These are phyloP conservation scores for Ascochyta rabiei DNA, from an alignment of 2,329 filamentous ascomycete species.

Conservation along the genomic window DNA sequence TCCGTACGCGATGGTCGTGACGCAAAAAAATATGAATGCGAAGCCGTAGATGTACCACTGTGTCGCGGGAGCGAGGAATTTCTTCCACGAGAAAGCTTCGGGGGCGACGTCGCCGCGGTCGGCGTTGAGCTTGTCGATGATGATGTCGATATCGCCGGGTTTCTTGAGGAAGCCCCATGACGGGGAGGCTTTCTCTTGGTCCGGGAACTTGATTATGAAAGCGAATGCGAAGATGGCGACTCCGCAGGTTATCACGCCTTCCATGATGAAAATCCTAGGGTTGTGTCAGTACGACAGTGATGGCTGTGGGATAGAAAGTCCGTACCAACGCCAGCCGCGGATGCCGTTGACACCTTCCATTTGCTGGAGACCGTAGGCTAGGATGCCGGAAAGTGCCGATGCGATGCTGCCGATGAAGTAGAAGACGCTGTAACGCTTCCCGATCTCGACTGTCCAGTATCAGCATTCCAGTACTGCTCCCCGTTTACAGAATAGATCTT, in stretches of 20 bases:
- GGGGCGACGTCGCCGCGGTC: conserved; percentile 28
- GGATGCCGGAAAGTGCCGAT: conserved; percentile 31
- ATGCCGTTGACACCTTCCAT: conserved; percentile 31
- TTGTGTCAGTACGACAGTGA: neutral
- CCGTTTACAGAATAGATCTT: neutral
- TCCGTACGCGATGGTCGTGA: conserved; percentile 30
- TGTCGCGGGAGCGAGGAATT: conserved; percentile 29
- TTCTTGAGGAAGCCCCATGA: conserved; percentile 30
- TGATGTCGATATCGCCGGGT: conserved; percentile 22
- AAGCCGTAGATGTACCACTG: conserved; percentile 35
- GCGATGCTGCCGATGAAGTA: conserved; percentile 34
- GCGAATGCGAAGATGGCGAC: conserved; percentile 27
- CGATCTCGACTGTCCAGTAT: conserved; percentile 25
- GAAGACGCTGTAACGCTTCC: conserved; percentile 31
- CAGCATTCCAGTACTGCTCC: neutral
- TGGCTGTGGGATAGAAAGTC: neutral
- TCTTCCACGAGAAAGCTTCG: conserved; percentile 29
- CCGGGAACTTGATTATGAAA: conserved; percentile 35
- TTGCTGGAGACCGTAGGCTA: conserved; percentile 31
- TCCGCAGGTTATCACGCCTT: conserved; percentile 28
- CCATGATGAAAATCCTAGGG: conserved; percentile 34
- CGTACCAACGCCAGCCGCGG: conserved; percentile 30
- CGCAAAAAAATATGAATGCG: conserved; percentile 27
- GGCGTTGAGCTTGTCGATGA: conserved; percentile 30
- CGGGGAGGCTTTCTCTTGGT: conserved; percentile 26